Percentiles rank a stretch among this genome's conserved stretches.
phyloP scores from a whole-genome alignment of 1,284 basidiomycete species.

The Hortiboletus rubellus region DNA sequence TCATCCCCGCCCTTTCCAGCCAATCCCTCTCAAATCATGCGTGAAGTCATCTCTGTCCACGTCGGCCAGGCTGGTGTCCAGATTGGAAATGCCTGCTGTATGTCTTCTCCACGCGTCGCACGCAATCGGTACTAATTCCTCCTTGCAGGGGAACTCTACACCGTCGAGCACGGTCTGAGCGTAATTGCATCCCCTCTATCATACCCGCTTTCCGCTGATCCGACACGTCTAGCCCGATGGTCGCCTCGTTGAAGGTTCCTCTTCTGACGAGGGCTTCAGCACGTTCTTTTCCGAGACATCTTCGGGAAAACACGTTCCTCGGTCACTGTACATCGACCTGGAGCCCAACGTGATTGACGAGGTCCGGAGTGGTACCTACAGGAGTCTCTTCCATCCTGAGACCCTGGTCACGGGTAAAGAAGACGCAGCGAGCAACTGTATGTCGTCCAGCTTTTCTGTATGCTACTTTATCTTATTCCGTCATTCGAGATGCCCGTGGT shows the following conservation, averaged over 20 bases:
- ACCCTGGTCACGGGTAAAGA: slow-evolving; percentile 98
- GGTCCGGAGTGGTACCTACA: slow-evolving; percentile 93
- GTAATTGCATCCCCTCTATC: slow-evolving; percentile 48
- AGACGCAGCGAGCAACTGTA: slow-evolving; percentile 99
- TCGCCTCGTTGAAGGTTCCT: slow-evolving; percentile 72
- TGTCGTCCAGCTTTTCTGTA: slow-evolving; percentile 30
- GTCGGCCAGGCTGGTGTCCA: slow-evolving; percentile 96
- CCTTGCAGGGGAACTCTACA: slow-evolving; percentile 91
- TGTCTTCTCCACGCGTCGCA: slow-evolving; percentile 40
- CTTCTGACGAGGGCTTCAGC: slow-evolving; percentile 89
- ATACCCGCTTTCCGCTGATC: slow-evolving; percentile 15
- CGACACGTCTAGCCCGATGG: slow-evolving; percentile 67
- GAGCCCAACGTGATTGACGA: slow-evolving; percentile 99
- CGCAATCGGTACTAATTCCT: slow-evolving; percentile 21
- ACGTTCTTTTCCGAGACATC: slow-evolving; percentile 96
- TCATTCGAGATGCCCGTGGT: slow-evolving; percentile 81
- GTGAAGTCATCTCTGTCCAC: slow-evolving; percentile 93
- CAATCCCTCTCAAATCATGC: slow-evolving; percentile 49
- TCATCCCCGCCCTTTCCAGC: slow-evolving; percentile 10
- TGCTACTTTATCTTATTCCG: neutral
- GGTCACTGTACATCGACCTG: slow-evolving; percentile 96
- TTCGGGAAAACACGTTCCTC: slow-evolving; percentile 96
- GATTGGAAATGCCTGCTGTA: slow-evolving; percentile 95
- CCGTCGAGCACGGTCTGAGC: slow-evolving; percentile 94
- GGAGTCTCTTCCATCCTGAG: slow-evolving; percentile 98